Evolutionary conservation across 192 early-diverging fungal genomes (phyloP), one percentile per base, ranked within the genome.

Genomic region (Backusella sp.): DNA sequence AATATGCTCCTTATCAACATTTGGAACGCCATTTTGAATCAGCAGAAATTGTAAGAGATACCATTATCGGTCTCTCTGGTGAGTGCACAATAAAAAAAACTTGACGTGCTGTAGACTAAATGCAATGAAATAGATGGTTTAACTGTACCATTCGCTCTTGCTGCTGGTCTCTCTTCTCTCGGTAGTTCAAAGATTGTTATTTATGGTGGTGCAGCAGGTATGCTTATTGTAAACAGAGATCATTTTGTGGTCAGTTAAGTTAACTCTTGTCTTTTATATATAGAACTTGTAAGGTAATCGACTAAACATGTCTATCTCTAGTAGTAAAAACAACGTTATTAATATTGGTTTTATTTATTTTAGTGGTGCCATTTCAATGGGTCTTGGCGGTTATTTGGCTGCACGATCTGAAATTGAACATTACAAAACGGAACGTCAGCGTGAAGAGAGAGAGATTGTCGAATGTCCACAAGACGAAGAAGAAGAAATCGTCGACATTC

Each of bases 71-170:
- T 32, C 68, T 86, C 19, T 83, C 82, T 21, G 79, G 79, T 80
- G 73, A 56, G 14, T 14, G 34, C 21, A 17, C 23, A 23, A 59
- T 4, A 67, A 53, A 62, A 34, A 65, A 21, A 6, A 52, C 12
- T 19, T 34, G 28, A 42, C 0, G 0, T 1, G 46, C 1, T 30
- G 26, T 23, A 8, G n/a, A 37, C 32, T 36, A 52, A 53, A 5
- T 17, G 6, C 19, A 2, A 23, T 12, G 1, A 52, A 56, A 12
- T 49, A 80, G 84, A 86, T 76, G 84, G 84, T 9, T 80, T 84
- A n/a, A 86, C 83, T 8, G 85, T 92, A 8, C 89, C 89, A 12
- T 92, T 92, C 83, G 91, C 91, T 21, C 77, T 92, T 12, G 88
- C 91, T 26, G 91, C 91, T 14, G 91, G 91, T 56, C 77, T 92